Conservation (phyloP, 2,329 filamentous ascomycete genomes). For the Pseudogymnoascus sp. region DNA sequence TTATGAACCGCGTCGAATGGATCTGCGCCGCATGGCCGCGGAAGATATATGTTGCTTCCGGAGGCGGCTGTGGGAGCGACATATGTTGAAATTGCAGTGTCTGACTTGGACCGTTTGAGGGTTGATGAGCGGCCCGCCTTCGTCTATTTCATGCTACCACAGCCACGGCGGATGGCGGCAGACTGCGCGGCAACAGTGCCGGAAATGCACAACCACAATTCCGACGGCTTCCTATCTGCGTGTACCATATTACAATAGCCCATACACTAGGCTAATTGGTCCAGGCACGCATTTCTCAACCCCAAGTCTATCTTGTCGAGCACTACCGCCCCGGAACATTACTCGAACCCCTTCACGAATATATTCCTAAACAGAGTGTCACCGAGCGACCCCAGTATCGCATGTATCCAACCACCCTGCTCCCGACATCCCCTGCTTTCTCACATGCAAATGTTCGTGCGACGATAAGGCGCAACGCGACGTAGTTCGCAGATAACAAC, state of each 20-base stretch:
- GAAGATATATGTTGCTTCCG: constrained; percentile 50
- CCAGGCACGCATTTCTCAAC: neutral
- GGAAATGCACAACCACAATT: constrained; percentile 5
- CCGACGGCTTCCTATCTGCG: neutral
- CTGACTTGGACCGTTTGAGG: neutral
- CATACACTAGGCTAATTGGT: neutral
- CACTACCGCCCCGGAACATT: neutral
- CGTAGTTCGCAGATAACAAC: constrained; percentile 4
- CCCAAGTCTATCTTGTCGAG: neutral
- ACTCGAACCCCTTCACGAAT: neutral
- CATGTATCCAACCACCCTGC: neutral
- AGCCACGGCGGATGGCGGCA: neutral
- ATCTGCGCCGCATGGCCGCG: constrained; percentile 78
- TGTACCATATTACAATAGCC: neutral
- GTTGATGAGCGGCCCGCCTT: constrained; percentile 2
- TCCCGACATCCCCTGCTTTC: constrained; percentile 1
- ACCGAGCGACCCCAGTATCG: neutral
- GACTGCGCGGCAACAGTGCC: neutral
- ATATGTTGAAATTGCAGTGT: constrained; percentile 2
- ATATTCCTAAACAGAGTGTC: neutral
- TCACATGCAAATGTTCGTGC: constrained; percentile 5
- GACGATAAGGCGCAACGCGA: constrained; percentile 7
- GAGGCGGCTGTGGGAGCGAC: constrained; percentile 21
- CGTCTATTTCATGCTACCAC: constrained; percentile 3
- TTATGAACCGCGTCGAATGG: constrained; percentile 67